Conservation (phyloP, 2,329 filamentous ascomycete species). For the Pochonia chlamydosporia region DNA sequence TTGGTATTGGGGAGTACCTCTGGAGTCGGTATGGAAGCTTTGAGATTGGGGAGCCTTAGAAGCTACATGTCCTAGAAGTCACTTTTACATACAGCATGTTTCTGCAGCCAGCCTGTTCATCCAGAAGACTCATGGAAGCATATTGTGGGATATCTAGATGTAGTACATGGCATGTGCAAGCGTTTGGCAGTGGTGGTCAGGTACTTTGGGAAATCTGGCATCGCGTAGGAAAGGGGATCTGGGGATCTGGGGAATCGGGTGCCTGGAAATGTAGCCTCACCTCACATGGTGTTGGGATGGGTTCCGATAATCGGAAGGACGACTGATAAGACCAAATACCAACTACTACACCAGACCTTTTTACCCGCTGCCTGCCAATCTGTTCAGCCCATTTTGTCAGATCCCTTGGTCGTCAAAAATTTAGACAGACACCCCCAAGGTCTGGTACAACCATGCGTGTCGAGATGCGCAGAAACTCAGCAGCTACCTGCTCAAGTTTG, state of each 20-base stretch:
- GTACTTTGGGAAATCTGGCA: not conserved
- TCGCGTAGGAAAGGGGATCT: not conserved
- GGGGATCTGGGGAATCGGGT: not conserved
- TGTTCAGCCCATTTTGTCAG: not conserved
- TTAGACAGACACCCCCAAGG: not conserved
- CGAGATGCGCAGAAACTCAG: not conserved
- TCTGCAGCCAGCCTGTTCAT: not conserved
- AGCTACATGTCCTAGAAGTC: not conserved
- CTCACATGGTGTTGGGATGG: not conserved
- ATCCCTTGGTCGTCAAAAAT: not conserved
- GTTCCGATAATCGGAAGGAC: not conserved
- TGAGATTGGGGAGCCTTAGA: not conserved
- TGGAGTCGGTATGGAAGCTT: slow-evolving; percentile 25
- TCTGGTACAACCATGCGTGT: not conserved
- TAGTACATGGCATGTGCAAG: too few species aligned
- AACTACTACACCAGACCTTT: not conserved
- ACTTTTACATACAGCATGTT: not conserved
- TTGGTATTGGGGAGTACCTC: slow-evolving; percentile 54
- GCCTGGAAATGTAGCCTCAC: not conserved
- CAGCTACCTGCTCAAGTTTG: not conserved
- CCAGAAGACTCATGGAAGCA: not conserved
- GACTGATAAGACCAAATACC: not conserved
- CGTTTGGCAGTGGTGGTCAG: not conserved
- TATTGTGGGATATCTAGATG: not conserved
- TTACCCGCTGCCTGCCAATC: too few species aligned